phyloP scores from a whole-genome alignment of 331 rosid species.

The Arachis monticola region DNA sequence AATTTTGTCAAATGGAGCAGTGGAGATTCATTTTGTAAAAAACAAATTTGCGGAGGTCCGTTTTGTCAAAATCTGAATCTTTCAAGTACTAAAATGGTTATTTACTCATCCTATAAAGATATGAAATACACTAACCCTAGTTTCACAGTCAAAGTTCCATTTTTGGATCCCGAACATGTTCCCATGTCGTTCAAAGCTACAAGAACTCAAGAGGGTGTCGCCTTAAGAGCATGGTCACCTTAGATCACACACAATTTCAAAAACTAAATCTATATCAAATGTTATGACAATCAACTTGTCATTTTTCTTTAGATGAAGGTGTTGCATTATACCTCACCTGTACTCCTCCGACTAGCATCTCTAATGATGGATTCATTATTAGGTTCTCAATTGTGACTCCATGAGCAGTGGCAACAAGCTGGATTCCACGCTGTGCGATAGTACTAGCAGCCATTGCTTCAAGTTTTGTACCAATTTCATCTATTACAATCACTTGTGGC shows the following conservation, averaged over 20 bases:
- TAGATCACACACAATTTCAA: background rate
- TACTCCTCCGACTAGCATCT: slow-evolving; percentile 97
- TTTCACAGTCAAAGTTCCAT: too few species aligned
- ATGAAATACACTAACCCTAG: too few species aligned
- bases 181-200: too few species aligned
- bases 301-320: slow-evolving; percentile 18
- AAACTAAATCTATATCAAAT: slow-evolving; percentile 15
- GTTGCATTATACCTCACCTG: slow-evolving; percentile 57
- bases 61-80: too few species aligned
- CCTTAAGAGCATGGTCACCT: slow-evolving; percentile 12
- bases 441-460: slow-evolving; percentile 99
- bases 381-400: slow-evolving; percentile 94
- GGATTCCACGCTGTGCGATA: slow-evolving; percentile 96
- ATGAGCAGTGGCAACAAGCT: slow-evolving; percentile 98
- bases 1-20: too few species aligned
- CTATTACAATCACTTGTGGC: slow-evolving; percentile 98
- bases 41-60: too few species aligned
- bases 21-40: too few species aligned
- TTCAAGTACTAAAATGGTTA: too few species aligned
- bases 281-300: slow-evolving; percentile 1
- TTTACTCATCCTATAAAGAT: too few species aligned
- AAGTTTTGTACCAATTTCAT: slow-evolving; percentile 96
- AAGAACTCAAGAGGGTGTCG: background rate
- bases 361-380: slow-evolving; percentile 87
- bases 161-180: too few species aligned